Percentiles rank a stretch among this genome's conserved stretches.
These are phyloP conservation scores for Dorcoceras hygrometricum DNA, from an alignment of 257 asterid species.

Conservation along the genomic window DNA sequence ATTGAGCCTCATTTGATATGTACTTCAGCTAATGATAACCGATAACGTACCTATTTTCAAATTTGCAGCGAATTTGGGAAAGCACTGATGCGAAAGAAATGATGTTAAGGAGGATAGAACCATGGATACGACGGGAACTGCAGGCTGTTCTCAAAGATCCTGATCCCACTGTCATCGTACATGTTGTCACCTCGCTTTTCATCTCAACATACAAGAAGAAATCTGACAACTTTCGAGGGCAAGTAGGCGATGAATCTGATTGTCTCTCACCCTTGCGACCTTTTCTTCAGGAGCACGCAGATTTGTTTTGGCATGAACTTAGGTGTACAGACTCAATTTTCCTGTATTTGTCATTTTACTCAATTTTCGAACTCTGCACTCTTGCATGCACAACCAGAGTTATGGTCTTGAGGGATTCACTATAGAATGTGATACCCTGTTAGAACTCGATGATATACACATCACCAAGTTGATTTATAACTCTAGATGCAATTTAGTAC, in stretches of 20 bases:
- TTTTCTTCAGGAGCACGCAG: constrained; percentile 43
- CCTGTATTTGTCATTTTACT: neutral
- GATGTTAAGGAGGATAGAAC: constrained; percentile 42
- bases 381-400: neutral
- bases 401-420: neutral
- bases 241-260: constrained; percentile 23
- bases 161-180: constrained; percentile 56
- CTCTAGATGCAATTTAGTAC: neutral
- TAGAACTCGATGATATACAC: neutral
- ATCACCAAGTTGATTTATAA: no score
- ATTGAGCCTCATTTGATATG: neutral
- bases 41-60: neutral
- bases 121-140: constrained; percentile 58
- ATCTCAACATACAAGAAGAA: constrained; percentile 26
- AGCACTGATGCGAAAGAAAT: constrained; percentile 27
- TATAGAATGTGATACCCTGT: neutral
- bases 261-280: constrained; percentile 49
- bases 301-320: constrained; percentile 60
- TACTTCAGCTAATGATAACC: neutral
- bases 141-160: constrained; percentile 61
- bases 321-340: constrained; percentile 28
- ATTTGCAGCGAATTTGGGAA: constrained; percentile 33
- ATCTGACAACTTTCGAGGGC: constrained; percentile 24
- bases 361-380: neutral
- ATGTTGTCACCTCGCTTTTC: constrained; percentile 51